A percentile compares a stretch with the other conserved stretches of the same genome.
phyloP scores from a whole-genome alignment of 768 basidiomycete genomes.

The Rhizopogon sp. region DNA sequence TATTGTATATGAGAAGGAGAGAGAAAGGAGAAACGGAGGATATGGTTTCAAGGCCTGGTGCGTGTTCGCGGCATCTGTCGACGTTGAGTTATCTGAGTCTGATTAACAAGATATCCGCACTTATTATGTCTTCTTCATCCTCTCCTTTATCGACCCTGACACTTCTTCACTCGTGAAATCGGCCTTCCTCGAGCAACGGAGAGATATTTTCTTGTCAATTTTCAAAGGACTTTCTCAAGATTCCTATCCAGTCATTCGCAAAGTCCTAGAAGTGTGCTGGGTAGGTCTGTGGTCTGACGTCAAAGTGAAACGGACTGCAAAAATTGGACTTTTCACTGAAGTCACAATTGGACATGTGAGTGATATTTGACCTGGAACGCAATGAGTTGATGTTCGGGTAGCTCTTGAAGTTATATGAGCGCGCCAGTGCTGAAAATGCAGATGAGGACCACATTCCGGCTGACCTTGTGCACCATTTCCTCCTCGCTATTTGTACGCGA shows the following conservation, averaged over 20 bases:
- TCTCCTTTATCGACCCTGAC: conserved; percentile 60
- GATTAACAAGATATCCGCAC: conserved; percentile 67
- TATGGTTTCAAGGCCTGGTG: conserved; percentile 54
- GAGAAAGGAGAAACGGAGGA: conserved; percentile 33
- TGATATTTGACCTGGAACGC: background rate
- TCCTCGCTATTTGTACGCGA: conserved; percentile 76
- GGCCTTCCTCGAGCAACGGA: conserved; percentile 65
- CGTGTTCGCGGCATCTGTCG: conserved; percentile 4
- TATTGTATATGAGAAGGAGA: conserved; percentile 68
- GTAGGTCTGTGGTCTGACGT: conserved; percentile 69
- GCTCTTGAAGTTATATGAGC: conserved; percentile 74
- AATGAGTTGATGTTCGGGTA: conserved; percentile 18
- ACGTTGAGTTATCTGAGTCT: background rate
- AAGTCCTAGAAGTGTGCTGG: conserved; percentile 72
- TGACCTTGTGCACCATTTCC: conserved; percentile 81
- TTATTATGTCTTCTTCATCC: conserved; percentile 63
- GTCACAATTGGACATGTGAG: conserved; percentile 57
- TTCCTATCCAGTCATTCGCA: conserved; percentile 53
- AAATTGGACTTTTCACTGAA: conserved; percentile 71
- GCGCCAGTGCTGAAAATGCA: conserved; percentile 41
- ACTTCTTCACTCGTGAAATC: conserved; percentile 50
- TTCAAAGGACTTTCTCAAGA: conserved; percentile 73
- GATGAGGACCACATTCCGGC: conserved; percentile 58
- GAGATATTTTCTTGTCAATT: conserved; percentile 57
- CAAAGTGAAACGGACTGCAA: conserved; percentile 65